phyloP scores from a whole-genome alignment of 805 yeast genomes.

The Teunomyces atbi region DNA sequence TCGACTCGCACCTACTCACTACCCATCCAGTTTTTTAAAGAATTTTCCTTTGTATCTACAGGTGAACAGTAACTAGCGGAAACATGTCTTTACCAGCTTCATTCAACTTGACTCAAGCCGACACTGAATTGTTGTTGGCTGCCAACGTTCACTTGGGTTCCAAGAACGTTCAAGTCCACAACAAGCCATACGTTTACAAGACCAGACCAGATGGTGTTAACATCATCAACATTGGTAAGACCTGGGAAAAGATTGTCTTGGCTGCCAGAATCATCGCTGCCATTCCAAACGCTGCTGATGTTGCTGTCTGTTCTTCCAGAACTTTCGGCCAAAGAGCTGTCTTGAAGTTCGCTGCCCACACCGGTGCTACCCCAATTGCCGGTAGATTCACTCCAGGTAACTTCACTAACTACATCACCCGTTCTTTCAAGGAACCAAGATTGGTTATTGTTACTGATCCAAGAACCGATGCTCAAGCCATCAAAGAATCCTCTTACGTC shows the following conservation, averaged over 20 bases:
- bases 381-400: slow-evolving; percentile 99
- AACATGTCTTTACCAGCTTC: slow-evolving; percentile 82
- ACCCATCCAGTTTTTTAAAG: slow-evolving; percentile 5
- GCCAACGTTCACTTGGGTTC: slow-evolving; percentile 99
- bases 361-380: slow-evolving; percentile 99
- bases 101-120: slow-evolving; percentile 93
- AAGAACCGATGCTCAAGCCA: slow-evolving; percentile 99
- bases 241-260: slow-evolving; percentile 99
- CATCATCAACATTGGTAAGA: slow-evolving; percentile 96
- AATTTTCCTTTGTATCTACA: slow-evolving; percentile 5
- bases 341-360: slow-evolving; percentile 98
- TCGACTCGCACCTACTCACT: slow-evolving; percentile 5
- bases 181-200: slow-evolving; percentile 94
- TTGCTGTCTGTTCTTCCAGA: slow-evolving; percentile 98
- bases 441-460: slow-evolving; percentile 99
- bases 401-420: slow-evolving; percentile 99
- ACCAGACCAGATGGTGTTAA: slow-evolving; percentile 99
- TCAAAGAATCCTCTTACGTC: slow-evolving; percentile 99
- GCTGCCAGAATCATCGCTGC: slow-evolving; percentile 99
- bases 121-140: slow-evolving; percentile 98
- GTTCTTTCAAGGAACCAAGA: slow-evolving; percentile 99
- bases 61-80: slow-evolving; percentile 6
- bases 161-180: slow-evolving; percentile 99
- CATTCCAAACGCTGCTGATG: slow-evolving; percentile 97
- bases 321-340: slow-evolving; percentile 99